Evolutionary conservation across 768 basidiomycete species (phyloP), one percentile per base, ranked within the genome.

Genomic region (Agrocybe praecox): DNA sequence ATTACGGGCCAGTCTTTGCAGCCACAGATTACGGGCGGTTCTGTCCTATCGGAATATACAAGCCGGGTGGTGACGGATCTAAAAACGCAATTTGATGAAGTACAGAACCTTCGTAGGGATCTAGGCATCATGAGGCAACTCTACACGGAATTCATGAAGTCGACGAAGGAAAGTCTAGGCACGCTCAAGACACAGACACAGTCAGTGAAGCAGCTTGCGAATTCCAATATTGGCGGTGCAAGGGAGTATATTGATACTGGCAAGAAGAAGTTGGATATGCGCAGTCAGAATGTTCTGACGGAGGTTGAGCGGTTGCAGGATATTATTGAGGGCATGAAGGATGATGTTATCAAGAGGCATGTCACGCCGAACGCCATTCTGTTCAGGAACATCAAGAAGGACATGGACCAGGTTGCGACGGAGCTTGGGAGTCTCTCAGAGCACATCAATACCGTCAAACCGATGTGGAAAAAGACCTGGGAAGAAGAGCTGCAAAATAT

Each of bases 391-490:
- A 83, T 96, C 70, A 82, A 84, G 68, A 85, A 83, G 59, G 90
- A 94, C 61, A 81, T 97, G 55, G 78, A 81, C 24, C 72, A 81
- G 19, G 82, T 88, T 23, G 80, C 85, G 17, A 71, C 74, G 10
- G 89, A 95, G 73, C 79, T 98, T 44, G 81, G 86, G 59, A 88
- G 84, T 65, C 76, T 98, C 56, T 85, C 85, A 65, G 86, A 88
- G 63, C 93, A 96, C 70, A 90, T 98, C 62, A 84, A 87, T 63
- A 90, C 92, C 11, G 83, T 96, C 66, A 94, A 90, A 66, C 94
- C 96, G 43, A 93, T 92, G 83, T 99, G 96, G 96, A 92, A 96
- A 80, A 94, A 96, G 81, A 98, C 95, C 18, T 99, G 96, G 96
- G 91, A 92, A 66, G 88, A 93, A 67, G 96, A 99, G 75, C 70